Evolutionary conservation across 176 grass and related monocot genomes (phyloP), one percentile per base, ranked within the genome.

Genomic region (Aegilops tauschii): DNA sequence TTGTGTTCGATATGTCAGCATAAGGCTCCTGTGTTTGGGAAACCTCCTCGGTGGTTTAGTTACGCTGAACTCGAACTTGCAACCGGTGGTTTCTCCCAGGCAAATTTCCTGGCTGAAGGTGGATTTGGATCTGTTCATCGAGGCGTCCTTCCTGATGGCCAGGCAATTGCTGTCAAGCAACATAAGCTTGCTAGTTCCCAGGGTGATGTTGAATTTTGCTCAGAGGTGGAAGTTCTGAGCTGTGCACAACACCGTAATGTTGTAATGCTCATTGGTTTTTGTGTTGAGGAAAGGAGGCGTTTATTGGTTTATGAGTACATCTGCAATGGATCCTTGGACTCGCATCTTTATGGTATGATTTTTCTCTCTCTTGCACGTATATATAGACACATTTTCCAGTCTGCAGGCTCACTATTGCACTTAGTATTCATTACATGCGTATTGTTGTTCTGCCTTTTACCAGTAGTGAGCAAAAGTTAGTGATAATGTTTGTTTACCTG

Each of bases 61-160:
- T 99, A 97, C 18, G 87, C 97, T 69, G 97, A 99, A 90, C 89
- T 99, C 9, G 94, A 96, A 86, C 88, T 96, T 84, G 97, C 97
- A 81, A 99, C 97, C 28, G 88, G 90, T 87, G 90, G 94, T 61
- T 99, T 99, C 56, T 99, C 94, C 10, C 77, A 99, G 88, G 94
- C 92, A 77, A 99, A 99, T 81, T 99, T 99, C 84, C 85, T 99
- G 87, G 97, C 97, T 65, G 97, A 99, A 80, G 97, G 97, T 73
- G 97, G 97, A 45, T 99, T 94, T 89, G 97, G 97, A n/a, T 99
- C 97, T 70, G 97, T 99, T 87, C 97, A 99, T 86, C 83, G 92
- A 69, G 97, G 97, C 28, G 90, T 97, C 62, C 85, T 99, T 76
- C 92, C 90, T 80, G 94, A 99, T 92, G 97, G 97, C 21, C 97